Evolutionary conservation across 208 protist genomes (phyloP).

Genomic region (Acanthamoeba divionensis): DNA sequence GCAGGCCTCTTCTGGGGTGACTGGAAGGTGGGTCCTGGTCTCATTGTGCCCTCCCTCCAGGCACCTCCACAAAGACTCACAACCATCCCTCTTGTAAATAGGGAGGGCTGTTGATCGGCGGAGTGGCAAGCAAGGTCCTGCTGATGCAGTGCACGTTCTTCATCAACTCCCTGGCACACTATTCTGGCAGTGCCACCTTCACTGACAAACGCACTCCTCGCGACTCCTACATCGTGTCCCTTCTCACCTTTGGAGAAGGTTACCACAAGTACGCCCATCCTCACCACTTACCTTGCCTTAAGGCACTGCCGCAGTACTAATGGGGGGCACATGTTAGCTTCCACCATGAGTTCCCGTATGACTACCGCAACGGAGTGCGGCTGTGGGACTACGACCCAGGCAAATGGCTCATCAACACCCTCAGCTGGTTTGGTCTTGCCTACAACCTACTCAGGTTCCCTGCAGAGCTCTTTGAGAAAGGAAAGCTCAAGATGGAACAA

Average conservation of each 20-base stretch:
- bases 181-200: slow-evolving; percentile 71
- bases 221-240: slow-evolving; percentile 69
- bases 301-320: no score
- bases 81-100: no score
- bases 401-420: slow-evolving; percentile 73
- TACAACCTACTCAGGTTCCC: slow-evolving; percentile 71
- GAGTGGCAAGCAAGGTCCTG: slow-evolving; percentile 63
- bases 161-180: slow-evolving; percentile 82
- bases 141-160: slow-evolving; percentile 79
- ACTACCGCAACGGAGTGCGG: slow-evolving; percentile 79
- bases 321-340: no score
- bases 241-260: slow-evolving; percentile 81
- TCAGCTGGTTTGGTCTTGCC: slow-evolving; percentile 63
- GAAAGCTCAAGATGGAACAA: slow-evolving; percentile 59
- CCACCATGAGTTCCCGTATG: slow-evolving; percentile 76
- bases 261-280: no score
- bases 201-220: slow-evolving; percentile 59
- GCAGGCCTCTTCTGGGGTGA: slow-evolving; percentile 71
- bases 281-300: no score
- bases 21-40: no score
- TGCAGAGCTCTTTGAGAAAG: slow-evolving; percentile 58
- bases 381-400: slow-evolving; percentile 75
- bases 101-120: slow-evolving; percentile 60
- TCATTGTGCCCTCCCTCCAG: no score
- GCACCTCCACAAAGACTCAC: no score